Base-by-base conservation (phyloP, 2,329 filamentous ascomycete species). In the Alternaria hordeiaustralica region DNA sequence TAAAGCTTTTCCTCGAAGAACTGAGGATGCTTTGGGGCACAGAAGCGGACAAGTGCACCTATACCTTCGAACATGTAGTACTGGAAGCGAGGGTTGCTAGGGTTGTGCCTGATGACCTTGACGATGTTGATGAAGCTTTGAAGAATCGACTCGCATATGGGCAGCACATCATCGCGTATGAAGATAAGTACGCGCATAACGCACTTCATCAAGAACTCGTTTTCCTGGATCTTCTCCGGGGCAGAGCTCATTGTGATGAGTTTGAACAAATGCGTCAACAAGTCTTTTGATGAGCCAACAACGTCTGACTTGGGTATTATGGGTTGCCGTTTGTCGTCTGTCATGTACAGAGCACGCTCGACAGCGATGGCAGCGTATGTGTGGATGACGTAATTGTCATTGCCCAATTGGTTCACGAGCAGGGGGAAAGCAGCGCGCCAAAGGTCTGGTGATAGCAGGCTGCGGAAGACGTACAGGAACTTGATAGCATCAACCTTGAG, bases 401-500 rank as follows among this genome's bases (percentile, higher is more conserved):
- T 96, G 65, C 89, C 93, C 70, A 99, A 85, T 77, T 97, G 96
- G 76, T 96, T 93, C 57, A 98, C 94, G 45, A 99, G 86, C 18
- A 97, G 89, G 12, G 93, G 91, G 76, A 99, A 93, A 2, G 94
- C 94, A 61, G 90, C 89, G 73, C 92, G 91, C 94, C 96, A 98
- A 79, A 97, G 92, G 33, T 94, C 90, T 78, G 93, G 93, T 18
- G 93, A 95, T 65, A 99, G 87, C 76, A 97, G 94, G 78, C 94
- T 97, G 74, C 96, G 91, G 88, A 99, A 99, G 47, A 92, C 93
- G 84, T 99, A 97, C 43, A 99, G 87, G 78, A 94, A 99, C 80
- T 98, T 99, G 85, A 99, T 97, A 18, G 95, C 95, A 79, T 98
- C 96, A 15, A 99, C 95, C 83, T 97, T 97, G 71, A 97, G 86